phyloP scores from a whole-genome alignment of 768 basidiomycete species.

The Boletellus sp. region DNA sequence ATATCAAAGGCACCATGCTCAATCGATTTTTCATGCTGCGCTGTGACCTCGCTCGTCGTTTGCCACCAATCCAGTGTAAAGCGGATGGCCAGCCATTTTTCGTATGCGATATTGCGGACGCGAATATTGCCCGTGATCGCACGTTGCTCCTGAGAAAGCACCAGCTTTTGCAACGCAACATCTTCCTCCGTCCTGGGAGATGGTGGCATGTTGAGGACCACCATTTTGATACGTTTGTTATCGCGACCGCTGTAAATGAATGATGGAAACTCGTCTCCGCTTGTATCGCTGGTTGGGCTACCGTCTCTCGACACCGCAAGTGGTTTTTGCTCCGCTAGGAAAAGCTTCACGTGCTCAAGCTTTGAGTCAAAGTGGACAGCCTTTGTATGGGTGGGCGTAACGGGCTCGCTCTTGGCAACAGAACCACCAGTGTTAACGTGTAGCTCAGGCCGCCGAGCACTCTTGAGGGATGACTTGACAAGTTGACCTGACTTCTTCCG shows the following conservation, averaged over 20 bases:
- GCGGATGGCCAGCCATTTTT: constrained; percentile 82
- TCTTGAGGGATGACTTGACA: constrained; percentile 87
- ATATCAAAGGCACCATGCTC: constrained; percentile 51
- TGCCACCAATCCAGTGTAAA: constrained; percentile 97
- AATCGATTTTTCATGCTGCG: constrained; percentile 53
- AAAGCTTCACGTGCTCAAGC: constrained; percentile 92
- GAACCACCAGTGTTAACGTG: constrained; percentile 48
- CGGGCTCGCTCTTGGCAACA: constrained; percentile 70
- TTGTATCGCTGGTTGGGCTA: constrained; percentile 80
- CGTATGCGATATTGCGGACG: constrained; percentile 82
- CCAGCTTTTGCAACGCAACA: constrained; percentile 52
- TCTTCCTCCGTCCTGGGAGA: constrained; percentile 37
- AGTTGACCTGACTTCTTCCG: constrained; percentile 95
- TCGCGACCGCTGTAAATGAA: constrained; percentile 55
- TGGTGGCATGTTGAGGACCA: constrained; percentile 64
- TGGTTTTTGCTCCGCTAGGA: constrained; percentile 93
- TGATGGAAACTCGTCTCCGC: constrained; percentile 73
- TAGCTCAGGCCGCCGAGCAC: constrained; percentile 51
- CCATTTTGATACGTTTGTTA: constrained; percentile 50
- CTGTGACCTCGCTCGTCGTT: constrained; percentile 91
- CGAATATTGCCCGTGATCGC: constrained; percentile 70
- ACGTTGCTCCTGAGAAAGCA: constrained; percentile 47
- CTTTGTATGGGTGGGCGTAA: constrained; percentile 74
- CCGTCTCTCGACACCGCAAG: constrained; percentile 89
- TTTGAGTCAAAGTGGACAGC: constrained; percentile 91